Evolutionary conservation across 352 stramenopile species (phyloP), one percentile per base, ranked within the genome.

Genomic region (Pythium volutum): DNA sequence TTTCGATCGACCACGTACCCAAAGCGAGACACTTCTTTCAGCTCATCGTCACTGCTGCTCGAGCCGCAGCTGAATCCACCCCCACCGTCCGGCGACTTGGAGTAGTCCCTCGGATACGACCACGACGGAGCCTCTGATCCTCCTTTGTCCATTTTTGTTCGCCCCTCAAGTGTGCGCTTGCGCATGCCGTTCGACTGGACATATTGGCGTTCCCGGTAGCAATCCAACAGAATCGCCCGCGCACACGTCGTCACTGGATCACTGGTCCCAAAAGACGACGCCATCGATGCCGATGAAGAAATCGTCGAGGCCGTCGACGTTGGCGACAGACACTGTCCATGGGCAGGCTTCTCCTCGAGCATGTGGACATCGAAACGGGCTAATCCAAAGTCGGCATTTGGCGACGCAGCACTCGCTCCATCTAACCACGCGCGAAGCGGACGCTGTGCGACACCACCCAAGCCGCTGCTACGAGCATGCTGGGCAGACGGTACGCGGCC

Each of bases 21-120:
- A 26, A 63, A 56, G 29, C 85, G 85, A 14, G 80, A 88, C 18
- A 70, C 74, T 50, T 92, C 77, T 64, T 85, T 75, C 26, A 93
- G 62, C 54, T 94, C 84, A 27, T 94, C 84, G 43, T 94, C 84
- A 27, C 84, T 94, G 69, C 82, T 88, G 47, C 77, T 88, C 25
- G 71, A 84, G 45, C 65, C 66, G 46, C 36, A 60, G 53, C 49
- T 65, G 27, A 68, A 20, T 34, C 58, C 55, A 58, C 73, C 64
- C 14, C 69, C 79, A 14, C 69, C 79, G 20, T 76, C 74, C 48
- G 61, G 75, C n/a, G 64, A 64, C 50, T 87, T 89, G 2, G 67
- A 71, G 34, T 73, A 39, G 9, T 63, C 55, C 38, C 23, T 15
- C 12, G 55, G 55, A 16, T 63, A 71, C 1, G 76, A 59, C 67